These are phyloP conservation scores for Dendrostoma leiphaemia DNA, from an alignment of 2,329 filamentous ascomycete species.

Conservation along the genomic window DNA sequence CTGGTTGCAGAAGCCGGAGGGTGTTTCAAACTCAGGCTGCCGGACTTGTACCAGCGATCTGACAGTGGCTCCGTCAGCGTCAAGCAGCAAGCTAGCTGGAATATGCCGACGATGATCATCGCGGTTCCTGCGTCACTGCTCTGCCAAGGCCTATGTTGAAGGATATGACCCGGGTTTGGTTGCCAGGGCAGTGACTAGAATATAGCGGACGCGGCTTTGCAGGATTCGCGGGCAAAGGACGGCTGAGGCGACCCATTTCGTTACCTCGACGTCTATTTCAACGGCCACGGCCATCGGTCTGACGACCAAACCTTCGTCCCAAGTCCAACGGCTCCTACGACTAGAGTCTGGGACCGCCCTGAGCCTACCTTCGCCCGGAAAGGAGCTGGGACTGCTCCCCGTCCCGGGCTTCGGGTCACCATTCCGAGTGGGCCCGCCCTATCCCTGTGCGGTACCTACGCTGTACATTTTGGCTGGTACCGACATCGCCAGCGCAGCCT, in stretches of 20 bases:
- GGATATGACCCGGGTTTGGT: no score
- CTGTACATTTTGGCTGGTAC: slow-evolving; percentile 1
- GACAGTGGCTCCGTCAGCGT: background rate
- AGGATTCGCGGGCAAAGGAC: no score
- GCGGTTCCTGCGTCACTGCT: slow-evolving; percentile 1
- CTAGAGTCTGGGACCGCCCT: background rate
- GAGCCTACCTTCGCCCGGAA: background rate
- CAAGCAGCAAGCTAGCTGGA: background rate
- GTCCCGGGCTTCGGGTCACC: slow-evolving; percentile 18
- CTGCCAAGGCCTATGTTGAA: background rate
- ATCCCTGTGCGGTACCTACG: background rate
- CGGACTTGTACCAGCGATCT: background rate
- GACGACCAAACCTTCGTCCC: no score
- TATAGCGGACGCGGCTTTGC: no score
- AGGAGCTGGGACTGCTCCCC: slow-evolving; percentile 20
- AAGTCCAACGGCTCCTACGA: no score
- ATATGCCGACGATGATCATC: background rate
- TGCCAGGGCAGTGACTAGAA: no score
- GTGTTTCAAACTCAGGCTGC: background rate
- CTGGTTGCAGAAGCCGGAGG: no score
- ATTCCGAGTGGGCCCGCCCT: slow-evolving; percentile 14
- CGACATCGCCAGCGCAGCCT: background rate
- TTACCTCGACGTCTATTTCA: no score
- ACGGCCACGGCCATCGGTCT: no score
- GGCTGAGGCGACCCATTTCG: no score